Base-by-base conservation (phyloP, 768 basidiomycete species). In the Agrocybe pediades region DNA sequence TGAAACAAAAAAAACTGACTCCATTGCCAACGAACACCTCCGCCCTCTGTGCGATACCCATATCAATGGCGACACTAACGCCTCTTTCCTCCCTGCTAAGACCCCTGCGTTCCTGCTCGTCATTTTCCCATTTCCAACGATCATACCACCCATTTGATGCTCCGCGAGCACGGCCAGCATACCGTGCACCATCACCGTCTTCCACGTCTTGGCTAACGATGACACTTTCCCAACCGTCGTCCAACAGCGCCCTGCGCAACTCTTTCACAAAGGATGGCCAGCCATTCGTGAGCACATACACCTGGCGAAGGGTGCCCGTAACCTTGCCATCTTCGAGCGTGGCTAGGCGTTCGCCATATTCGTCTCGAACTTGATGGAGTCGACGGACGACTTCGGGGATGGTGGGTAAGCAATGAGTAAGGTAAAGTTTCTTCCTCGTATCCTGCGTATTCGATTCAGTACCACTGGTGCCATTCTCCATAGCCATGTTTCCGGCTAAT, bases 11-110 rank as follows among this genome's bases (percentile, higher is more conserved):
- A 46, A 45, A 15, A 75, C 81, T 61, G 44, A 84, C 82, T 51
- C 84, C 83, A 58, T 85, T 86, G 0, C 84, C 84, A 6, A 85
- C 68, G 61, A 84, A 85, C 39, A 84, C 79, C 59, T 85, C 80
- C 1, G 82, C 82, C 44, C 71, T 68, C 61, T 80, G 74, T 2
- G 80, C 84, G 21, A 86, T 74, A 9, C 76, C 80, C 84, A 86
- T 85, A 62, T 85, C 84, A 30, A 84, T 74, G 1, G 81, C 82
- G 63, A 77, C 77, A 21, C 68, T 71, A 2, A 84, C 79, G 13
- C 79, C 65, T 13, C 59, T 65, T 61, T 85, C 82, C 44, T 74
- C 76, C 29, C 67, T 54, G 52, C 77, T 79, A 21, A 63, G 40
- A 41, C 57, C 29, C 16, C n/a, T n/a, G n/a, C n/a, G n/a, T n/a